Base-by-base conservation (phyloP, 2,329 filamentous ascomycete species). In the Apiospora kogelbergensis region DNA sequence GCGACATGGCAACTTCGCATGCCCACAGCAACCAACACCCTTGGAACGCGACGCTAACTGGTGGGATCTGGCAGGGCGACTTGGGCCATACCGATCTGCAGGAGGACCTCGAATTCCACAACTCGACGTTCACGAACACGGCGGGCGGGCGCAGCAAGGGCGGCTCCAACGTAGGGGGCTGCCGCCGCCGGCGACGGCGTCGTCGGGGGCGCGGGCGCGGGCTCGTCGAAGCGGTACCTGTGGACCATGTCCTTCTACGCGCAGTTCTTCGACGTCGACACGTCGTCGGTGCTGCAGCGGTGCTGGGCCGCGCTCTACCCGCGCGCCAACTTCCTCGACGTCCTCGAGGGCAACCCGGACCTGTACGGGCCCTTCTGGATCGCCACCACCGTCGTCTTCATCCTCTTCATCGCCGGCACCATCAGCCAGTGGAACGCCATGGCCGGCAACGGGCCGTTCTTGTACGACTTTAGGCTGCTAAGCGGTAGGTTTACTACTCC, bases 341-440 rank as follows among this genome's bases (percentile, higher is more conserved):
- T 98, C 44, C 88, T 99, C 37, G 96, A 99, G 79, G 96, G 96
- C 24, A 98, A 98, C 80, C 93, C 96, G 1, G 96, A 99, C 78
- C 84, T 99, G 42, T 99, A 99, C 84, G 95, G 95, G 0, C 96
- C 96, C 1, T 94, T 98, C 78, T 99, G 96, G 96, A 98, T 99
- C 82, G 96, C 96, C 11, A 98, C 96, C 0, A 98, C 96, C 0
- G 96, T 99, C 11, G 91, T 99, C 15, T 88, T 99, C 72, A 98
- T 99, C 70, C 83, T 99, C 41, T 99, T 99, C 82, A 80, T 99
- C 60, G 96, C 95, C 0, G 96, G 96, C 15, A 98, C 96, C 0
- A 97, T 99, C 73, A 97, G 91, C 78, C 92, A 96, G 81, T 98
- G 97, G 80, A 83, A 98, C 65, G 89, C 92, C 33, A 86, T 86